A percentile compares a stretch with the other conserved stretches of the same genome.
Conservation (phyloP, 2,329 filamentous ascomycete genomes). For the Rasamsonia emersonii region DNA sequence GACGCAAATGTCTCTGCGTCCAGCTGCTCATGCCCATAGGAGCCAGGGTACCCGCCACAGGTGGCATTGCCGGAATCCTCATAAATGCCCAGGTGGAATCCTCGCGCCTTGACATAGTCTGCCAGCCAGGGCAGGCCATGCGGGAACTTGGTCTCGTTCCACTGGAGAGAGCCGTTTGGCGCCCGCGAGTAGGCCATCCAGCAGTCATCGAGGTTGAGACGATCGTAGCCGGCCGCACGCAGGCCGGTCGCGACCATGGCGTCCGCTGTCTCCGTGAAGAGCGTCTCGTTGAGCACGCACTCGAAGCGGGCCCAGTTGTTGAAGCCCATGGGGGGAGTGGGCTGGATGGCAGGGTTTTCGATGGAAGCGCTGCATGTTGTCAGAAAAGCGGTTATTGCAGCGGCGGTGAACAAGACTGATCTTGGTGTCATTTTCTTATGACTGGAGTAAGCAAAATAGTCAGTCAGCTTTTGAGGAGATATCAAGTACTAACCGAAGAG, state of each 20-base stretch:
- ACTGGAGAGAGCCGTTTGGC: conserved; percentile 31
- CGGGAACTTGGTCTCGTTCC: conserved; percentile 36
- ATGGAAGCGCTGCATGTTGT: conserved; percentile 14
- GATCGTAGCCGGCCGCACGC: conserved; percentile 28
- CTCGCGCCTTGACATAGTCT: conserved; percentile 27
- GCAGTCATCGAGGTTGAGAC: conserved; percentile 41
- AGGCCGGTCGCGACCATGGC: conserved; percentile 37
- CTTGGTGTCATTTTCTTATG: no score
- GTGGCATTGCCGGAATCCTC: conserved; percentile 37
- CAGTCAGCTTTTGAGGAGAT: no score
- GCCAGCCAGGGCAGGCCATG: conserved; percentile 36
- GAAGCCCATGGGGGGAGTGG: conserved; percentile 44
- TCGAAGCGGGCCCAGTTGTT: conserved; percentile 44
- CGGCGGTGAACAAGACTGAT: no score
- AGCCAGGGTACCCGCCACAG: conserved; percentile 38
- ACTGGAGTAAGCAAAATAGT: no score
- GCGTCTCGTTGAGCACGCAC: conserved; percentile 41
- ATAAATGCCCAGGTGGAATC: conserved; percentile 41
- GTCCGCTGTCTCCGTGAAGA: conserved; percentile 41
- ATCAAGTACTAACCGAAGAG: no score
- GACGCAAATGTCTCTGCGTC: conserved; percentile 32
- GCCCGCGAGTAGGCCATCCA: conserved; percentile 33
- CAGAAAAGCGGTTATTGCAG: no score
- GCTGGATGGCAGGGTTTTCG: conserved; percentile 17
- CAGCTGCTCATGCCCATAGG: conserved; percentile 32